Base-by-base conservation (phyloP, 495 filamentous ascomycete species). In the Neurospora tetrasperma region DNA sequence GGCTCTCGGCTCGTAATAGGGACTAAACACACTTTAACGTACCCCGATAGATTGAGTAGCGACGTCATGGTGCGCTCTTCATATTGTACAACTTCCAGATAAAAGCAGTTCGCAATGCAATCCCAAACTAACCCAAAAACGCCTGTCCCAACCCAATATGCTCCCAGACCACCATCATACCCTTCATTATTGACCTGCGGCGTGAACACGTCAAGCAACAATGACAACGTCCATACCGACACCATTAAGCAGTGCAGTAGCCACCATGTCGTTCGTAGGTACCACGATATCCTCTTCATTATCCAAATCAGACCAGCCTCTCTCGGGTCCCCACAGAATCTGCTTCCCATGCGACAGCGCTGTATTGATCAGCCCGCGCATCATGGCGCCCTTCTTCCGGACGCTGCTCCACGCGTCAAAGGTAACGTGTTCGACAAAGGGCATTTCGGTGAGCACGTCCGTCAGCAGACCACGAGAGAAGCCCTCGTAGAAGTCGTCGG, bases 361-460 rank as follows among this genome's bases (percentile, higher is more conserved):
- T 35, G 90, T 88, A 2, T 88, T 79, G 31, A 92, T 75, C 35
- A 97, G 80, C 18, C 88, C 88, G n/a, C 78, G 80, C 88, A 97
- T 91, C 79, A 97, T 85, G 42, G 86, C 85, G 11, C 91, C 90
- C 20, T 84, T 83, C 77, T 90, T 90, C 80, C 88, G 87, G 31
- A 96, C 92, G 69, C 89, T 89, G 0, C 88, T 83, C 80, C 87
- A 93, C 11, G 85, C 93, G 79, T 96, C 93, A 74, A 96, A 93
- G 74, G 94, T 87, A 31, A 96, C 86, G 27, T 85, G 83, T 27
- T 85, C 76, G 31, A 96, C 73, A 59, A 79, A 82, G 0, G 91
- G 90, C 79, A 94, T 82, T 54, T 84, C 83, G 14, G 82, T 82
- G 16, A 95, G 76, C 9, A 95, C 85, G 42, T 85, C 79, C 18